These are phyloP conservation scores for Asterophora lycoperdoides DNA, from an alignment of 768 basidiomycete genomes.

Conservation along the genomic window DNA sequence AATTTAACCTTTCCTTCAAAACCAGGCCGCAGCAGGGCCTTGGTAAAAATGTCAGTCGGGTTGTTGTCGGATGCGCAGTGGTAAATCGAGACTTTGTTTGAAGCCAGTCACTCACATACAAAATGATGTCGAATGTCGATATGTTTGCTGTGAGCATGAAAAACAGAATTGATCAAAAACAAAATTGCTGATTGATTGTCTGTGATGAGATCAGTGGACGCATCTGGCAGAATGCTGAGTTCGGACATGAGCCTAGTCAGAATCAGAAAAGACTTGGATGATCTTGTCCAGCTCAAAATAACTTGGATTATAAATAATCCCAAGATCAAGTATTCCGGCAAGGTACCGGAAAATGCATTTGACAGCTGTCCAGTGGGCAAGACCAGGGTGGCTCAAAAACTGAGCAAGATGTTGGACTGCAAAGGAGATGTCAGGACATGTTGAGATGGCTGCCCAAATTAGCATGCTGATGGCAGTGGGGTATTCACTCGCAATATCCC, in stretches of 20 bases:
- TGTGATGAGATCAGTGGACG: slow-evolving; percentile 14
- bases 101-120: slow-evolving; percentile 30
- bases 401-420: slow-evolving; percentile 29
- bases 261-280: not conserved
- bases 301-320: slow-evolving; percentile 15
- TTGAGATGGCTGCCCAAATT: slow-evolving; percentile 29
- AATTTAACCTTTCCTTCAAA: not conserved
- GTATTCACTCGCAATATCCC: not conserved
- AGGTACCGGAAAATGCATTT: slow-evolving; percentile 41
- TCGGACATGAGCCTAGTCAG: slow-evolving; percentile 3
- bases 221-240: slow-evolving; percentile 13
- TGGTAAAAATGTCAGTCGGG: slow-evolving; percentile 39
- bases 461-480: slow-evolving; percentile 26
- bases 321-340: slow-evolving; percentile 17
- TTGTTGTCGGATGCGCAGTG: slow-evolving; percentile 32
- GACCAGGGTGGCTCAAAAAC: slow-evolving; percentile 29
- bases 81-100: slow-evolving; percentile 19
- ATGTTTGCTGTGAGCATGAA: slow-evolving; percentile 38
- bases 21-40: slow-evolving; percentile 23
- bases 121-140: slow-evolving; percentile 23
- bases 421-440: slow-evolving; percentile 37
- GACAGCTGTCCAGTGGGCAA: slow-evolving; percentile 33
- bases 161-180: slow-evolving; percentile 29
- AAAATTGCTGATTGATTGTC: slow-evolving; percentile 37
- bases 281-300: not conserved